These are phyloP conservation scores for Sindora glabra DNA, from an alignment of 306 rosid species.

Conservation along the genomic window DNA sequence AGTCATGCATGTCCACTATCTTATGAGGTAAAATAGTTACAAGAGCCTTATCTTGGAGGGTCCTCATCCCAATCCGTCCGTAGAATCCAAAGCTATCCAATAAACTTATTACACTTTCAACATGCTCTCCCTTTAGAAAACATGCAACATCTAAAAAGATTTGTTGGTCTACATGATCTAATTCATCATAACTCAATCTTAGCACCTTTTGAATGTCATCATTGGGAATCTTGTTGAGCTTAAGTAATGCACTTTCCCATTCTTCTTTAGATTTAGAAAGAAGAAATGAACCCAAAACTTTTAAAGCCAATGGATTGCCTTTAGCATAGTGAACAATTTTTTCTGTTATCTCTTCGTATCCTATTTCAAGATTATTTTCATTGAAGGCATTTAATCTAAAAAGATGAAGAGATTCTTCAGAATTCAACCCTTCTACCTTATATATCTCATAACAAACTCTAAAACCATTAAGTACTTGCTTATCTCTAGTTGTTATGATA, in stretches of 20 bases:
- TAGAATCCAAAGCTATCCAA: constrained; percentile 8
- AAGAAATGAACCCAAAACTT: constrained; percentile 4
- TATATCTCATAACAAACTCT: neutral
- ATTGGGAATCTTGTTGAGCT: neutral
- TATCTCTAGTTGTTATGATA: constrained; percentile 7
- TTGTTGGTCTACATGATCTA: neutral
- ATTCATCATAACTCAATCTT: constrained; percentile 1
- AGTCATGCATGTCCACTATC: constrained; percentile 22
- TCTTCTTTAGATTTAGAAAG: neutral
- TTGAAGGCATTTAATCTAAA: constrained; percentile 12
- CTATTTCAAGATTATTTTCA: neutral
- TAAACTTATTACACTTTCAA: neutral
- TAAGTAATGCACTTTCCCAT: neutral
- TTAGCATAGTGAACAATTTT: neutral
- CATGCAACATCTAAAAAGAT: constrained; percentile 23
- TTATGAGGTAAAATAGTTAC: neutral
- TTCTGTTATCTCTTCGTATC: neutral
- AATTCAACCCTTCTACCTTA: neutral
- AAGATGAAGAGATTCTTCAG: neutral
- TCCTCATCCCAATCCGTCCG: neutral
- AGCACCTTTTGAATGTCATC: neutral
- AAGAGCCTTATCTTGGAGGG: constrained; percentile 13
- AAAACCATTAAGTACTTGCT: neutral
- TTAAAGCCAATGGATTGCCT: constrained; percentile 12
- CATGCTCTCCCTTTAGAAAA: neutral